Evolutionary conservation across 73 alveolate genomes (phyloP).

Genomic region (Paramecium octaurelia): DNA sequence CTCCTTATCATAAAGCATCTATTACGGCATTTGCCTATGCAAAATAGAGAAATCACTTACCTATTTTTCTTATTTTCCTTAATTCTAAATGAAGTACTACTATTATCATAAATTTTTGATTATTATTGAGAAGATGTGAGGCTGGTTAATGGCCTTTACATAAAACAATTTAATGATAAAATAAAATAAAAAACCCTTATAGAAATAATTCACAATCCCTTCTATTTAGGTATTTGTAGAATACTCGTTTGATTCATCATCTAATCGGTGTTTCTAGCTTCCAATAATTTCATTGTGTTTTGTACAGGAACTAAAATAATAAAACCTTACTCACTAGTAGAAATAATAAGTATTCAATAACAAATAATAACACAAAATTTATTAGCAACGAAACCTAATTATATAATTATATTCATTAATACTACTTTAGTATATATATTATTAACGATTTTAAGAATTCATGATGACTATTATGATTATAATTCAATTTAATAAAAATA

Average conservation of each 20-base stretch:
- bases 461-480: background rate
- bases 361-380: too few relatives aligned
- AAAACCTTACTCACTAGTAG: too few relatives aligned
- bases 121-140: background rate
- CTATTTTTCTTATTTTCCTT: background rate
- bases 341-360: too few relatives aligned
- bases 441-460: background rate
- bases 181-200: background rate
- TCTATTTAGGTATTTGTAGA: background rate
- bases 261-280: background rate
- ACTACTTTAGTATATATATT: background rate
- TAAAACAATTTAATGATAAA: background rate
- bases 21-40: background rate
- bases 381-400: too few relatives aligned
- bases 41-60: background rate
- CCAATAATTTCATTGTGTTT: background rate
- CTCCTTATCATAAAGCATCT: constrained; percentile 38
- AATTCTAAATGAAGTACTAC: background rate
- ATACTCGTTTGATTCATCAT: background rate
- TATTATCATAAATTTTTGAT: background rate
- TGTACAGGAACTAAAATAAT: too few relatives aligned
- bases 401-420: too few relatives aligned
- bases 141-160: background rate
- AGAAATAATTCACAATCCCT: background rate
- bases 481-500: constrained; percentile 17